Evolutionary conservation across 805 yeast genomes (phyloP).

Genomic region (Nadsonia fulvescens): DNA sequence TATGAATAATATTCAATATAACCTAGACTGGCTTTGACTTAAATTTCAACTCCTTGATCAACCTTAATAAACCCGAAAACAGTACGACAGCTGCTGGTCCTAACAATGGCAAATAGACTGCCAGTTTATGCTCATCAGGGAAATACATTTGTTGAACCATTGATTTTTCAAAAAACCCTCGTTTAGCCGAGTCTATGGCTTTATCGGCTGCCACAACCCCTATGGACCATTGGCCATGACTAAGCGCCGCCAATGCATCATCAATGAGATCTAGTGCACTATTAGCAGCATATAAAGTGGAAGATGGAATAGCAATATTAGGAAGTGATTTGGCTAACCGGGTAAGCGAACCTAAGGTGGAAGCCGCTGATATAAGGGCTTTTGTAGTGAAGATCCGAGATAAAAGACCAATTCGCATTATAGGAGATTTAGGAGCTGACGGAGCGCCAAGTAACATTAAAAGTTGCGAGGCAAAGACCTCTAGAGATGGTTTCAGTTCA

Average conservation of each 20-base stretch:
- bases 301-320: constrained; percentile 68
- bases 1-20: constrained; percentile 1
- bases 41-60: constrained; percentile 13
- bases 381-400: constrained; percentile 39
- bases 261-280: constrained; percentile 29
- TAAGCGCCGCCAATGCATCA: constrained; percentile 20
- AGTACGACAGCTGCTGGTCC: constrained; percentile 70
- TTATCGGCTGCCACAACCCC: too few species aligned
- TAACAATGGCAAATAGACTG: constrained; percentile 75
- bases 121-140: constrained; percentile 90
- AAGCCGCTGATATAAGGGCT: constrained; percentile 43
- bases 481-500: constrained; percentile 40
- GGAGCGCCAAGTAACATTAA: constrained; percentile 60
- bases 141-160: constrained; percentile 92
- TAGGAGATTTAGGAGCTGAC: constrained; percentile 34
- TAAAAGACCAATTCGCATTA: constrained; percentile 46
- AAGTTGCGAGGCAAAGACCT: constrained; percentile 56
- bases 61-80: constrained; percentile 16
- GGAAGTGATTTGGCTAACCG: constrained; percentile 51
- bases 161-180: constrained; percentile 81
- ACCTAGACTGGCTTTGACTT: constrained; percentile 1
- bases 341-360: constrained; percentile 55
- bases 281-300: constrained; percentile 41
- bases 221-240: constrained; percentile 21
- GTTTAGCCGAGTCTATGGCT: constrained; percentile 33